phyloP scores from a whole-genome alignment of 305 asterid genomes.

The Plantago coronopus region DNA sequence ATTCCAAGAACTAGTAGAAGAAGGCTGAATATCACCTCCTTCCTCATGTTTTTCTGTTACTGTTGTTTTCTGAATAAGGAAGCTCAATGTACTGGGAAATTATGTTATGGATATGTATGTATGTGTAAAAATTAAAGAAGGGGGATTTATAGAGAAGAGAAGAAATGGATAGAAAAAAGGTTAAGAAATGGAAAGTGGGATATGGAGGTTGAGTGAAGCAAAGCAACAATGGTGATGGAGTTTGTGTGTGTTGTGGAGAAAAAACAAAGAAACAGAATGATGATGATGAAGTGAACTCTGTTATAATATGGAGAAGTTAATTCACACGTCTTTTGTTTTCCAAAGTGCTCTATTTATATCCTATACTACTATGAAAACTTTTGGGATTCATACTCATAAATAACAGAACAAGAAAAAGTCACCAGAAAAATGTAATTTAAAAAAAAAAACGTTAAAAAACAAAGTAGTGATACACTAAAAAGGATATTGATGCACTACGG shows the following conservation, averaged over 20 bases:
- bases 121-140: constrained; percentile 8
- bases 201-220: constrained; percentile 26
- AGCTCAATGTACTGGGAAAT: no score
- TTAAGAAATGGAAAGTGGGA: not conserved
- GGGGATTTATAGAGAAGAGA: constrained; percentile 13
- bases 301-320: constrained; percentile 18
- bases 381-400: no score
- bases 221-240: constrained; percentile 20
- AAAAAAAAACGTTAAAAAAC: no score
- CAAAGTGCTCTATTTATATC: no score
- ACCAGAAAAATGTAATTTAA: no score
- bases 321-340: constrained; percentile 5
- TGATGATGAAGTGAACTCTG: not conserved
- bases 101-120: no score
- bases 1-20: constrained; percentile 9
- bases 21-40: constrained; percentile 19
- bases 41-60: not conserved
- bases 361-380: no score
- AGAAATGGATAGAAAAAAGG: not conserved
- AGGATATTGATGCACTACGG: no score
- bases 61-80: not conserved
- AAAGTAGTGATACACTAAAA: no score
- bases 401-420: no score
- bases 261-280: not conserved
- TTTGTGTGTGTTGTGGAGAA: constrained; percentile 13